These are phyloP conservation scores for Jaapia argillacea DNA, from an alignment of 768 basidiomycete genomes.

Conservation along the genomic window DNA sequence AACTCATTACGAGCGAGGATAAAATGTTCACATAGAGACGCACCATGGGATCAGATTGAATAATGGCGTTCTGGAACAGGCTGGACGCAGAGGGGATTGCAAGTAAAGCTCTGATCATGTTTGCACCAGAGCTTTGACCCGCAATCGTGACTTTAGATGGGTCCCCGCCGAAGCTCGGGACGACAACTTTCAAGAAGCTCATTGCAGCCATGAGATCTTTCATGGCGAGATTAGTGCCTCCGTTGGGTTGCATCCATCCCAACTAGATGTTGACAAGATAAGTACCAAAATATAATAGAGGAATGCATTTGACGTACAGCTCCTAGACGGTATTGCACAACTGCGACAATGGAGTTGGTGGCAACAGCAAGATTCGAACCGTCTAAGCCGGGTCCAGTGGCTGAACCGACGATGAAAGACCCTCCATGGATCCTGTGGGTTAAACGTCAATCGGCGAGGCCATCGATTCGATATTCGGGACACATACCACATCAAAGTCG, in stretches of 20 bases:
- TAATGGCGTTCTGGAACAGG: conserved; percentile 67
- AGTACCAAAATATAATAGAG: background rate
- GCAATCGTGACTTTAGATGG: conserved; percentile 59
- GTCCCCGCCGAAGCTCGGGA: conserved; percentile 61
- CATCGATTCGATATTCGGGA: no score
- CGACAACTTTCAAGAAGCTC: conserved; percentile 45
- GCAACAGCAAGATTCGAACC: conserved; percentile 64
- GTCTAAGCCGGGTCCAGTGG: conserved; percentile 63
- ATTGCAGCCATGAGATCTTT: conserved; percentile 60
- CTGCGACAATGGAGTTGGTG: conserved; percentile 69
- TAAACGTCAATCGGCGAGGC: no score
- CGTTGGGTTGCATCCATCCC: conserved; percentile 65
- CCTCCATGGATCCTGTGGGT: conserved; percentile 74
- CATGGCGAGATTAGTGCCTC: conserved; percentile 62
- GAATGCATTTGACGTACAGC: conserved; percentile 45
- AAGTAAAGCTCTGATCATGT: conserved; percentile 67
- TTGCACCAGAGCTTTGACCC: conserved; percentile 78
- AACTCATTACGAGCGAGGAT: no score
- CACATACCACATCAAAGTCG: conserved; percentile 54
- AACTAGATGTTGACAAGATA: conserved; percentile 32
- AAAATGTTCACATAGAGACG: conserved; percentile 7
- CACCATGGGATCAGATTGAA: conserved; percentile 87
- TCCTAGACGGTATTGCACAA: conserved; percentile 80
- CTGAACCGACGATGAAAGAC: conserved; percentile 64
- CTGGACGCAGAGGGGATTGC: conserved; percentile 59